Percentiles rank a stretch among this genome's conserved stretches.
Evolutionary conservation across 306 rosid genomes (phyloP).

Genomic region (Cucurbita pepo): DNA sequence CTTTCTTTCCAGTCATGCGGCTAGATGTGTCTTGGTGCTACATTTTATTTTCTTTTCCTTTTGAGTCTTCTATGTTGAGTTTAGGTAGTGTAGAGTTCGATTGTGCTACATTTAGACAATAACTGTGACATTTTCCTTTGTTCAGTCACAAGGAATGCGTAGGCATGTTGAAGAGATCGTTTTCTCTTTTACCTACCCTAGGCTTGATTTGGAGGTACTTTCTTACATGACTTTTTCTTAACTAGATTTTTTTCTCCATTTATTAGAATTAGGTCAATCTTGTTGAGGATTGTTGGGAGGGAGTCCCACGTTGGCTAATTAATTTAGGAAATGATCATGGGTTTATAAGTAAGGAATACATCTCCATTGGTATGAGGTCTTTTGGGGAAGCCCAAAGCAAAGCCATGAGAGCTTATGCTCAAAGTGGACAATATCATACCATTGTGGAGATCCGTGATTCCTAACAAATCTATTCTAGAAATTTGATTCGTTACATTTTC

Average conservation of each 20-base stretch:
- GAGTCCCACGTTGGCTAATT: no score
- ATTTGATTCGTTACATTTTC: background rate
- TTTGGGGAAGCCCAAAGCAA: no score
- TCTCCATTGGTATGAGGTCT: no score
- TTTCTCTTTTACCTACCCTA: slow-evolving; percentile 69
- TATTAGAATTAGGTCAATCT: background rate
- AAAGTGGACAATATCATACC: no score
- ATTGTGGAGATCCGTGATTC: no score
- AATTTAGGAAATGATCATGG: no score
- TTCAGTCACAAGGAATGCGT: slow-evolving; percentile 46
- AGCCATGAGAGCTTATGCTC: no score
- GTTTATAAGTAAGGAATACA: no score
- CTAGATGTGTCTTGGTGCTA: background rate
- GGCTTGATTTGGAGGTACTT: slow-evolving; percentile 87
- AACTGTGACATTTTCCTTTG: background rate
- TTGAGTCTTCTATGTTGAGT: background rate
- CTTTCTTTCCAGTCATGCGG: background rate
- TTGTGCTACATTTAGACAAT: background rate
- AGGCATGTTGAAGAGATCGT: slow-evolving; percentile 76
- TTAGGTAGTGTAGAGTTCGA: background rate
- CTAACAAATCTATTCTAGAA: background rate
- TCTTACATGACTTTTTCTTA: background rate
- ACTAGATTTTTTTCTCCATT: slow-evolving; percentile 1
- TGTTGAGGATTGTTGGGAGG: no score
- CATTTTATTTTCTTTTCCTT: background rate